These are phyloP conservation scores for Seminavis robusta DNA, from an alignment of 108 stramenopile genomes.

Conservation along the genomic window DNA sequence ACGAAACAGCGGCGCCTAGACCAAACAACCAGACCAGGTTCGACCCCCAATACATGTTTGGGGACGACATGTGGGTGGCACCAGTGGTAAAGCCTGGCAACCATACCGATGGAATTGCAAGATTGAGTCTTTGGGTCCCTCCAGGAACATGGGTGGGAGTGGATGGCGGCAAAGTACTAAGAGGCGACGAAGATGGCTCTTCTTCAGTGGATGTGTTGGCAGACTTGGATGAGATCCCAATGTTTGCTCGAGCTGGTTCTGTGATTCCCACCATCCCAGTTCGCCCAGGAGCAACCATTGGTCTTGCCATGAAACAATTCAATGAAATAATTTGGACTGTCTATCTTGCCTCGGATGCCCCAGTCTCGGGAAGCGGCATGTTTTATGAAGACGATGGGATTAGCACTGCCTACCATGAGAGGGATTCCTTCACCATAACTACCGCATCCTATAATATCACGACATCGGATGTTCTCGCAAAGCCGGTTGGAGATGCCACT, in stretches of 20 bases:
- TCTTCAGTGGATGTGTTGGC: background rate
- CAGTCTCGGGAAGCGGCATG: background rate
- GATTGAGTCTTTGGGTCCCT: slow-evolving; percentile 14
- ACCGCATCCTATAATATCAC: too few species aligned
- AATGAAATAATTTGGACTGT: slow-evolving; percentile 1
- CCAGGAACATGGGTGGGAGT: slow-evolving; percentile 14
- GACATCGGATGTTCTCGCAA: too few species aligned
- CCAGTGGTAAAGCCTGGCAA: slow-evolving; percentile 12
- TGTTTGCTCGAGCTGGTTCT: background rate
- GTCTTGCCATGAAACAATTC: background rate
- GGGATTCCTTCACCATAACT: background rate
- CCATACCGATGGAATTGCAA: slow-evolving; percentile 2
- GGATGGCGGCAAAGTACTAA: too few species aligned
- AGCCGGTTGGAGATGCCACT: too few species aligned
- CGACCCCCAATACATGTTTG: too few species aligned
- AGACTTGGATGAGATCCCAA: slow-evolving; percentile 18
- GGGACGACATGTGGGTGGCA: too few species aligned
- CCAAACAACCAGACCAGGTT: too few species aligned
- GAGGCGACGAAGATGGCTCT: too few species aligned
- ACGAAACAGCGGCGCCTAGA: too few species aligned
- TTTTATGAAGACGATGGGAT: slow-evolving; percentile 14
- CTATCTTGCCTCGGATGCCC: background rate
- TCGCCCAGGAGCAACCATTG: background rate
- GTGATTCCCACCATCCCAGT: slow-evolving; percentile 6
- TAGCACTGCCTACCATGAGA: slow-evolving; percentile 5